phyloP scores from a whole-genome alignment of 768 basidiomycete genomes.

The Trametes cubensis region DNA sequence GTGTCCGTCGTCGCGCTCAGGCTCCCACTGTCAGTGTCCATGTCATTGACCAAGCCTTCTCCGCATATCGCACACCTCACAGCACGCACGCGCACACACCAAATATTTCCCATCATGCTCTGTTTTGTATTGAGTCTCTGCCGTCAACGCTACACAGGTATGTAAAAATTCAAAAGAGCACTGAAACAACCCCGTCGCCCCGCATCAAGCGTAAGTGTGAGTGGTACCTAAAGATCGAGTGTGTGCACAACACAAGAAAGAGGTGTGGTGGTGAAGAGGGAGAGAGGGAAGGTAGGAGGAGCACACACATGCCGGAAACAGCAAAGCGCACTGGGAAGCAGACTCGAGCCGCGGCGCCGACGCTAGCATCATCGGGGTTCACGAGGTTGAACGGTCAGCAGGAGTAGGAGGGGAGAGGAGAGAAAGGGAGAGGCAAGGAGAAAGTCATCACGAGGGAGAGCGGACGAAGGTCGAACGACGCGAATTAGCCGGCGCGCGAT shows the following conservation, averaged over 20 bases:
- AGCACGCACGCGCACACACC: background rate
- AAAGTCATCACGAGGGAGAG: background rate
- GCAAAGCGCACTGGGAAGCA: background rate
- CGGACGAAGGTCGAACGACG: constrained; percentile 11
- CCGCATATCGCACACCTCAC: no score
- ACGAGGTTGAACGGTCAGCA: background rate
- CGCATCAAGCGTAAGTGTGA: constrained; percentile 1
- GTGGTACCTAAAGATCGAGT: background rate
- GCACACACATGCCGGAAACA: background rate
- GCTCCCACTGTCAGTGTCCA: no score
- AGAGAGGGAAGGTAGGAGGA: background rate
- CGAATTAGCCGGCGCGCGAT: constrained; percentile 10
- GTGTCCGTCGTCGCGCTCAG: no score
- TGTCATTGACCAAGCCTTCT: no score
- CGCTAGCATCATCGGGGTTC: background rate
- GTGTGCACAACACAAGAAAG: background rate
- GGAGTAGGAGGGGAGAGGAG: background rate
- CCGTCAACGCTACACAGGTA: background rate
- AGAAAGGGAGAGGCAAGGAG: background rate
- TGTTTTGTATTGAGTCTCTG: constrained; percentile 11
- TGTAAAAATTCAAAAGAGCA: background rate
- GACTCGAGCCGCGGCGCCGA: background rate
- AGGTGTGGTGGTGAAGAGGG: no score
- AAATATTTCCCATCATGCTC: constrained; percentile 10
- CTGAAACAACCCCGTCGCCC: background rate